phyloP scores from a whole-genome alignment of 305 asterid species.

The Fraxinus paxiana region DNA sequence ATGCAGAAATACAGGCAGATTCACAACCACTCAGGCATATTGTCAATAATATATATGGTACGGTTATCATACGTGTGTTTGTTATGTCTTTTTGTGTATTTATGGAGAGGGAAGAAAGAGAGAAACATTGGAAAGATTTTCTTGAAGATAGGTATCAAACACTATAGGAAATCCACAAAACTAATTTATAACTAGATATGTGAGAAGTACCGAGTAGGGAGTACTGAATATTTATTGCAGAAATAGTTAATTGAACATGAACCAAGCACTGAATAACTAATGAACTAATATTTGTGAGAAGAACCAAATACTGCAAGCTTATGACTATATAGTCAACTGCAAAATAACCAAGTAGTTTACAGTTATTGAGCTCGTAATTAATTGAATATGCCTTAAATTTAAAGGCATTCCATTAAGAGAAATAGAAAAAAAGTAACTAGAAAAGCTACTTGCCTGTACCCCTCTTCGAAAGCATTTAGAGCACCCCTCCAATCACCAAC shows the following conservation, averaged over 20 bases:
- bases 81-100: not conserved
- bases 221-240: constrained; percentile 8
- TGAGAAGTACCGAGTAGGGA: not conserved
- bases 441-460: constrained; percentile 56
- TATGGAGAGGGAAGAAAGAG: not conserved
- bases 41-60: not conserved
- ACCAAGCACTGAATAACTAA: constrained; percentile 6
- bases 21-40: constrained; percentile 10
- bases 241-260: constrained; percentile 6
- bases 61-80: not conserved
- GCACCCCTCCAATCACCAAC: constrained; percentile 67
- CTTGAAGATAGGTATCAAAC: not conserved
- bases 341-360: constrained; percentile 2
- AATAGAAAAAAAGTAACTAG: not conserved
- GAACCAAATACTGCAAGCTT: not conserved
- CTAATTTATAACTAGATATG: constrained; percentile 7
- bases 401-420: constrained; percentile 4
- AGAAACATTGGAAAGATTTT: not conserved
- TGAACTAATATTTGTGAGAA: constrained; percentile 10
- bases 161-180: not conserved
- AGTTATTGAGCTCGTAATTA: not conserved
- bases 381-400: not conserved
- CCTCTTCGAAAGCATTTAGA: constrained; percentile 71
- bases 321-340: not conserved
- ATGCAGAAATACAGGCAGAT: not conserved